phyloP scores from a whole-genome alignment of 176 grass and related monocot genomes.

The Pharus latifolius region DNA sequence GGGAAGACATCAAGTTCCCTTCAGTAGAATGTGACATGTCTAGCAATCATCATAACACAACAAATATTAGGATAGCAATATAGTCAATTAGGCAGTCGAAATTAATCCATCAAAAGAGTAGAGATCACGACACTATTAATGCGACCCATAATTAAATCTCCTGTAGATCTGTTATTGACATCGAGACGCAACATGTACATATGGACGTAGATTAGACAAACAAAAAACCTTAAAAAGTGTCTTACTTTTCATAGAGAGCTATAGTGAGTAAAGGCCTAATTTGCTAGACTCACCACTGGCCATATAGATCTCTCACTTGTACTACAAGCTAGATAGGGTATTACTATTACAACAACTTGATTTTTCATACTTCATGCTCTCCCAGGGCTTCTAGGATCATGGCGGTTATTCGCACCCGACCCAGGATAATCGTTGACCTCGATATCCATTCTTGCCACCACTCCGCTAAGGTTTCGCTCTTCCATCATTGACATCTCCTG shows the following conservation, averaged over 20 bases:
- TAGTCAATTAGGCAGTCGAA: background rate
- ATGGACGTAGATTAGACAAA: background rate
- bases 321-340: too few species aligned
- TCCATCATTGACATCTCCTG: background rate
- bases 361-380: too few species aligned
- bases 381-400: slow-evolving; percentile 58
- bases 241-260: background rate
- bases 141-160: background rate
- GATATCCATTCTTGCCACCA: slow-evolving; percentile 49
- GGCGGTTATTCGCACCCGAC: slow-evolving; percentile 68
- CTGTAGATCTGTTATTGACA: background rate
- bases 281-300: background rate
- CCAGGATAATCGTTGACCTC: slow-evolving; percentile 78
- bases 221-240: background rate
- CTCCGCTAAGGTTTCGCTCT: slow-evolving; percentile 11
- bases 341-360: too few species aligned
- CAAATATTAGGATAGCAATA: background rate
- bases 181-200: background rate
- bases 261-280: background rate
- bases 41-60: background rate
- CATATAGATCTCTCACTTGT: background rate
- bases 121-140: background rate
- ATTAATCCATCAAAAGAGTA: background rate
- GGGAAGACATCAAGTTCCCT: background rate
- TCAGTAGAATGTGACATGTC: background rate